Base-by-base conservation (phyloP, 352 stramenopile species). In the Globisporangium paroecandrum region DNA sequence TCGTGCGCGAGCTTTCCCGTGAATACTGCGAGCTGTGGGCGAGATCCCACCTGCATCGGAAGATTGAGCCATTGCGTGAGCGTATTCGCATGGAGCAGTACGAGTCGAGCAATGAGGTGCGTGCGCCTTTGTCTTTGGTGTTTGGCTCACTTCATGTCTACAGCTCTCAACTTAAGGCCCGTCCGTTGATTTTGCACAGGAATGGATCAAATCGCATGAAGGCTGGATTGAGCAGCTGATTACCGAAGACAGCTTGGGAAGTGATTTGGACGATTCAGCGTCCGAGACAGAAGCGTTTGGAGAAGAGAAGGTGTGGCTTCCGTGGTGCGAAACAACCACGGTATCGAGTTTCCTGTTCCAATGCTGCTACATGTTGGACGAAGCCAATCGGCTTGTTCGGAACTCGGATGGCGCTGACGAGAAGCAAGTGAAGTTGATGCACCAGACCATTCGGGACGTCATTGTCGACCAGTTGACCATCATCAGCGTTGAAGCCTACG, bases 301-400 rank as follows among this genome's bases (percentile, higher is more conserved):
- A n/a, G 81, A 89, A 22, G 85, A 93, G 56, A 90, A 93, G 41
- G 80, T 96, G 13, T 95, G 85, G 85, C 76, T 96, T 1, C 87
- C 89, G 18, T 96, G 87, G 87, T 90, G 81, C 46, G 89, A 94
- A 66, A 94, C 87, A 3, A 78, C 89, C 7, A 89, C 76, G 6
- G 81, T 96, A 15, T 95, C 89, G 12, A 93, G 82, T 58, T 95
- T 93, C 66, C 68, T 95, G 2, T 95, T 95, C 34, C 87, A 83
- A 25, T 95, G 85, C 54, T 95, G 87, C 63, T 93, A 90, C 51
- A 83, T 83, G 25, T 69, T 95, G n/a, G 87, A 95, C 63, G 83
- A 93, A 76, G 85, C 87, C 5, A 89, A 93, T 51, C 78, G 69
- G 3, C 68, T 92, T n/a, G 69, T 93, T 56, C 79, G 79, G 47